Conservation (phyloP, 169 alveolate species). For the Plasmodium vivax region DNA sequence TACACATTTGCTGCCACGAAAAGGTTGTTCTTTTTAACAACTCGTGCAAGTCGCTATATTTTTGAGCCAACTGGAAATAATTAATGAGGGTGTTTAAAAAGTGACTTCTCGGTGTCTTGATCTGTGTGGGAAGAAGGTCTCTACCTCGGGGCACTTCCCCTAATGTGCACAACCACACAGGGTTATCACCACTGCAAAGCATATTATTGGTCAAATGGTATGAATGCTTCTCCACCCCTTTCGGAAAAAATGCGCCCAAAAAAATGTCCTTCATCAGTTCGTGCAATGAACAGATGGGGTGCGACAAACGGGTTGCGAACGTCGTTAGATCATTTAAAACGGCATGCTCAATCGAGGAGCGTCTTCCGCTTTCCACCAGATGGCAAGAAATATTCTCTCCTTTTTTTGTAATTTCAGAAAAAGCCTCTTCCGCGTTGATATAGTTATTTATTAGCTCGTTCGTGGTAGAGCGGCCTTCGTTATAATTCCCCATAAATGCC, state of each 20-base stretch:
- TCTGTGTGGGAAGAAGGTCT: not conserved
- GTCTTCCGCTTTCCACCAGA: not conserved
- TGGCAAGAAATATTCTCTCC: not conserved
- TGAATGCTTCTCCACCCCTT: not conserved
- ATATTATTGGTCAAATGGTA: not conserved
- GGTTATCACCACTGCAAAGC: not conserved
- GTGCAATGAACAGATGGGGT: not conserved
- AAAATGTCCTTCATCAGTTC: not conserved
- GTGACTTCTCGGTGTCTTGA: not conserved
- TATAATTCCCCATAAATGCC: not conserved
- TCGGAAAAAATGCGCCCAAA: not conserved
- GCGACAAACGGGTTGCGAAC: not conserved
- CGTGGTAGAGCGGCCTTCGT: not conserved
- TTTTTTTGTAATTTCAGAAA: not conserved
- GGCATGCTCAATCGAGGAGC: not conserved
- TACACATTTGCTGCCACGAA: not conserved
- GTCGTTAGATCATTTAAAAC: not conserved
- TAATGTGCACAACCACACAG: not conserved
- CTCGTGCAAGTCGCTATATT: not conserved
- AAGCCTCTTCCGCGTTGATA: not conserved
- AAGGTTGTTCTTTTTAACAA: not conserved
- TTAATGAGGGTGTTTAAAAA: not conserved
- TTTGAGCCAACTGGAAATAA: not conserved
- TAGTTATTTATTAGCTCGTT: not conserved
- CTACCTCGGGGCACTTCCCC: not conserved